Base-by-base conservation (phyloP, 257 asterid species). In the Forsythia suspensa region DNA sequence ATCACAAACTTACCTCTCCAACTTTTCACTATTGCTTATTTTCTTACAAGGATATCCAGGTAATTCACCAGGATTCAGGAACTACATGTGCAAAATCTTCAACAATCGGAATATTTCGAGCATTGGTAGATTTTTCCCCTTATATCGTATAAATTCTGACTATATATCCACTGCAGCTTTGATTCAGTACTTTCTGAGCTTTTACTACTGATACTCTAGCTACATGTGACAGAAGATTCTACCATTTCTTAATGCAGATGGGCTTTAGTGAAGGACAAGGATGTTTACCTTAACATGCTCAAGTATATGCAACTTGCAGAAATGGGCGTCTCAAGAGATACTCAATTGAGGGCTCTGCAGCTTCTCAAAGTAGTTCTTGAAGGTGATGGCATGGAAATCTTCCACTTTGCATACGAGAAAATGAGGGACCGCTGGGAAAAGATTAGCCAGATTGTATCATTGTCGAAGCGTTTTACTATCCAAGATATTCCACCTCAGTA, bases 371-470 rank as follows among this genome's bases (percentile, higher is more conserved):
- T 81, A 41, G 79, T 89, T 20, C 59, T 76, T 1, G 51, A 65
- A 4, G 92, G 87, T 42, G 77, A 87, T 55, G 94, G 86, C 70
- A 80, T 9, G 0, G 82, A 78, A 34, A 78, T 94, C 1, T 92
- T 88, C 70, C 67, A 83, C 4, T 92, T 81, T 40, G 91, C 89
- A 1, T 80, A 80, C 74, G 63, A 72, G 16, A 90, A 61, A 70
- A 89, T 94, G 97, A 82, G 69, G 12, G 67, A 81, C 6, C 91
- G 96, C 3, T 94, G 96, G 98, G 41, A 75, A 73, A 89, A 70
- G n/a, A 61, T 92, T 10, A 84, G 78, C 82, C 44, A 59, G 2
- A 81, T 83, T 70, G 34, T 94, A 18, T 87, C 92, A 0, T 42
- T 37, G 37, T 90, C 97, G 2, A 76, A 74, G 36, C 91, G 85